A percentile compares a stretch with the other conserved stretches of the same genome.
Evolutionary conservation across 2,329 filamentous ascomycete genomes (phyloP).

Genomic region (Blastomyces parvus): DNA sequence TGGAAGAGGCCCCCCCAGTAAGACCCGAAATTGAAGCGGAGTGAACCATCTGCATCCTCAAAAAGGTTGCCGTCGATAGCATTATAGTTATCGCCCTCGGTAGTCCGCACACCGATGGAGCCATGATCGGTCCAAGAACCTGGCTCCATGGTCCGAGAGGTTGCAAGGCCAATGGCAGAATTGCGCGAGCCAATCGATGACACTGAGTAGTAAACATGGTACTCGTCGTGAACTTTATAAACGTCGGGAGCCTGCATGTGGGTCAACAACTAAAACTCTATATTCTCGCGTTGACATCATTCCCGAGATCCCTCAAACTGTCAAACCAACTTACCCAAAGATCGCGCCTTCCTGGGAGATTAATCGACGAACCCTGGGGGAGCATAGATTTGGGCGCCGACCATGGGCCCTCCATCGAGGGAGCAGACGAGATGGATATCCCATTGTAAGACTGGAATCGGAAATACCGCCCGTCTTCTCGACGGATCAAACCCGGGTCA

Average conservation of each 20-base stretch:
- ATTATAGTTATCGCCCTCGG: conserved; percentile 29
- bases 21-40: conserved; percentile 53
- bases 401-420: conserved; percentile 6
- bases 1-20: conserved; percentile 61
- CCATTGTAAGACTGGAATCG: conserved; percentile 7
- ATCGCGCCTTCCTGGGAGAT: neutral
- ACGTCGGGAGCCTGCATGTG: conserved; percentile 8
- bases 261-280: conserved; percentile 1
- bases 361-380: neutral
- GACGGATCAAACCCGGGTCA: conserved; percentile 4
- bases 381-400: conserved; percentile 3
- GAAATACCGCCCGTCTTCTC: conserved; percentile 5
- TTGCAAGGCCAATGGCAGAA: conserved; percentile 54
- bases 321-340: conserved; percentile 3
- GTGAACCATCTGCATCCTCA: conserved; percentile 26
- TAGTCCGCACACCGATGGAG: conserved; percentile 28
- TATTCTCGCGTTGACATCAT: neutral
- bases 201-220: conserved; percentile 58
- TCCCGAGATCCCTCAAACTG: neutral
- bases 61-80: conserved; percentile 52
- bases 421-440: conserved; percentile 7
- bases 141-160: conserved; percentile 31
- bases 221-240: conserved; percentile 34
- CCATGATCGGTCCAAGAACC: conserved; percentile 32
- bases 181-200: conserved; percentile 52